A percentile compares a stretch with the other conserved stretches of the same genome.
These are phyloP conservation scores for Pseudopyricularia javanii DNA, from an alignment of 2,329 filamentous ascomycete genomes.

Conservation along the genomic window DNA sequence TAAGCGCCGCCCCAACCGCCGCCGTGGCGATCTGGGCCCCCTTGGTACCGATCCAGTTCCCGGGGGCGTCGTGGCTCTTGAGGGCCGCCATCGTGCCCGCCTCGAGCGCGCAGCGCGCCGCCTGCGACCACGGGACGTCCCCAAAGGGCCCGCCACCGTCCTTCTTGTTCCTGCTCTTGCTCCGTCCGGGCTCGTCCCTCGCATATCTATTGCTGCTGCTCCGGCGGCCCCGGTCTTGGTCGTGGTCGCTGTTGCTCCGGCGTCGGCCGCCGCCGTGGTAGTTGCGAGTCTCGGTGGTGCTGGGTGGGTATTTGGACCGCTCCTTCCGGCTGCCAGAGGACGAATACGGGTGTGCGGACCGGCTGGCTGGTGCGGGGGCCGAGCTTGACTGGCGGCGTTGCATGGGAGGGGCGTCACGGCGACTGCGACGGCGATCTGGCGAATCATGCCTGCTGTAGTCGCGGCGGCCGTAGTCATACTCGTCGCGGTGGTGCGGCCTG, in stretches of 20 bases:
- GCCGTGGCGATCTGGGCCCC: constrained; percentile 13
- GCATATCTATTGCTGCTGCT: constrained; percentile 4
- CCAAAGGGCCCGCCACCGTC: background rate
- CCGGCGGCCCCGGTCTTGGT: background rate
- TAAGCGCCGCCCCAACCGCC: constrained; percentile 13
- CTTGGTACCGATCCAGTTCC: constrained; percentile 12
- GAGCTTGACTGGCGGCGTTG: constrained; percentile 1
- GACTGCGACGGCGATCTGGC: background rate
- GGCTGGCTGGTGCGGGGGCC: background rate
- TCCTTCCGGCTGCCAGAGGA: background rate
- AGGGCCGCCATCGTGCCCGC: constrained; percentile 13
- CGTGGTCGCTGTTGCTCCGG: background rate
- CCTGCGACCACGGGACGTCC: constrained; percentile 8
- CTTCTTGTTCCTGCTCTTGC: background rate
- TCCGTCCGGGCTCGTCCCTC: background rate
- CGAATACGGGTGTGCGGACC: background rate
- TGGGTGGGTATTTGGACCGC: background rate
- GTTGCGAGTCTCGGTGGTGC: background rate
- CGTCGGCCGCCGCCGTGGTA: constrained; percentile 2
- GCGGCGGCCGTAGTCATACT: background rate
- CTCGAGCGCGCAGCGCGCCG: constrained; percentile 11
- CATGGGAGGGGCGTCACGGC: background rate
- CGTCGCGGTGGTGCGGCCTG: background rate
- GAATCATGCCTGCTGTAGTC: background rate
- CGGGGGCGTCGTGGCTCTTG: constrained; percentile 7